A percentile compares a stretch with the other conserved stretches of the same genome.
Evolutionary conservation across 1,284 basidiomycete species (phyloP).

Genomic region (Singerocomus inundabilis): DNA sequence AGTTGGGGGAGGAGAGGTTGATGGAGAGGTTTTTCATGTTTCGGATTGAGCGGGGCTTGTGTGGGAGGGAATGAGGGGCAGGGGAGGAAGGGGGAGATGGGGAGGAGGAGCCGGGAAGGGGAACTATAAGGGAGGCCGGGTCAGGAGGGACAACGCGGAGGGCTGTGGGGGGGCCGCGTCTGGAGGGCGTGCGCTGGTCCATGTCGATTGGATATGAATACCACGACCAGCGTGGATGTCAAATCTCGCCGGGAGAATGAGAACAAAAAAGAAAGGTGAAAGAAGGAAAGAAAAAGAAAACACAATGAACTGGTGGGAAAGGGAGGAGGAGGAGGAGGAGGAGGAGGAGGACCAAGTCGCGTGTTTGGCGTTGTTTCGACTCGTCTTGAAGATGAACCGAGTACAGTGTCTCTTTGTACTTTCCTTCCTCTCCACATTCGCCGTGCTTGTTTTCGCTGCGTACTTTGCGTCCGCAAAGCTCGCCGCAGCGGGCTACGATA

Average conservation of each 20-base stretch:
- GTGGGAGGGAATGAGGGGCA: slow-evolving; percentile 19
- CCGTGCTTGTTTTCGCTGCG: slow-evolving; percentile 44
- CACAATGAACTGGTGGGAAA: not conserved
- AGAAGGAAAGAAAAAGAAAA: too few relatives aligned
- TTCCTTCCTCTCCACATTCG: slow-evolving; percentile 49
- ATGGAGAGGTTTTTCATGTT: slow-evolving; percentile 79
- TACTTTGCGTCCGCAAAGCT: slow-evolving; percentile 45
- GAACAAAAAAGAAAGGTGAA: slow-evolving; percentile 5
- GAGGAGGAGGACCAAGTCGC: too few relatives aligned
- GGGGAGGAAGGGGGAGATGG: slow-evolving; percentile 40
- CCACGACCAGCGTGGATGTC: slow-evolving; percentile 50
- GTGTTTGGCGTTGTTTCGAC: slow-evolving; percentile 14
- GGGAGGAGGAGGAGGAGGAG: slow-evolving; percentile 26
- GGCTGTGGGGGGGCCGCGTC: slow-evolving; percentile 53
- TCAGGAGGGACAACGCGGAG: slow-evolving; percentile 59
- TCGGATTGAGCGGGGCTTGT: slow-evolving; percentile 45
- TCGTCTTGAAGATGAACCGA: slow-evolving; percentile 41
- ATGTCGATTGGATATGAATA: slow-evolving; percentile 36
- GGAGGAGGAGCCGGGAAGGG: slow-evolving; percentile 47
- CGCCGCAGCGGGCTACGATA: slow-evolving; percentile 52
- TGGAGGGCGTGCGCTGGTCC: slow-evolving; percentile 41
- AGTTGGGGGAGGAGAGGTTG: slow-evolving; percentile 58
- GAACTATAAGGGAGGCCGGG: slow-evolving; percentile 46
- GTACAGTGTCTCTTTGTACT: slow-evolving; percentile 51
- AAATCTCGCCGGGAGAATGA: slow-evolving; percentile 17